Conservation (phyloP, 2,329 filamentous ascomycete species). For the Fusarium tjaetaba region DNA sequence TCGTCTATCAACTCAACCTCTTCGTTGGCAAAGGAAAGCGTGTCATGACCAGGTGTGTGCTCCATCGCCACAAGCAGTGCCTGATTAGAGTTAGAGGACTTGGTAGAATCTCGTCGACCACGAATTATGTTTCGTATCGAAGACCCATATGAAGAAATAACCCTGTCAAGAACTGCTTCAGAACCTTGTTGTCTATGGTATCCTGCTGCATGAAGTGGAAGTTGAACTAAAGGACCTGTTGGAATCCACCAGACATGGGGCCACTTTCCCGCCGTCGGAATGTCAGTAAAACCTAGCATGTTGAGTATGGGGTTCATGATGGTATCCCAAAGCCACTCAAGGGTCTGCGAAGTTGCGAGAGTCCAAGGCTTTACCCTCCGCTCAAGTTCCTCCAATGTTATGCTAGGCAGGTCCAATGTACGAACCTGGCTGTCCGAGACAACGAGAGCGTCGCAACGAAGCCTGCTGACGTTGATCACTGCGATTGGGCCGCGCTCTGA, state of each 20-base stretch:
- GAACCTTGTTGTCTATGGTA: neutral
- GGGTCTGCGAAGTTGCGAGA: neutral
- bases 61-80: neutral
- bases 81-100: neutral
- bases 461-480: neutral
- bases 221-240: neutral
- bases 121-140: neutral
- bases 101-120: neutral
- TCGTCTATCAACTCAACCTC: neutral
- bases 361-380: neutral
- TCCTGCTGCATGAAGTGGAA: neutral
- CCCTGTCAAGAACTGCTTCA: accelerated
- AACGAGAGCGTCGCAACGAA: neutral
- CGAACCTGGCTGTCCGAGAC: neutral
- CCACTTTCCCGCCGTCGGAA: accelerated
- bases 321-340: neutral
- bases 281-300: neutral
- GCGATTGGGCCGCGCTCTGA: neutral
- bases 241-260: neutral
- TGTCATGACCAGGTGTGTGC: neutral
- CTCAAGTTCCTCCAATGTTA: neutral
- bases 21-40: neutral
- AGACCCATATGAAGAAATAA: accelerated
- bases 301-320: neutral
- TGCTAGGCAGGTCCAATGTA: accelerated